Conservation (phyloP, 1,284 basidiomycete species). For the Porogramme epimiltina region DNA sequence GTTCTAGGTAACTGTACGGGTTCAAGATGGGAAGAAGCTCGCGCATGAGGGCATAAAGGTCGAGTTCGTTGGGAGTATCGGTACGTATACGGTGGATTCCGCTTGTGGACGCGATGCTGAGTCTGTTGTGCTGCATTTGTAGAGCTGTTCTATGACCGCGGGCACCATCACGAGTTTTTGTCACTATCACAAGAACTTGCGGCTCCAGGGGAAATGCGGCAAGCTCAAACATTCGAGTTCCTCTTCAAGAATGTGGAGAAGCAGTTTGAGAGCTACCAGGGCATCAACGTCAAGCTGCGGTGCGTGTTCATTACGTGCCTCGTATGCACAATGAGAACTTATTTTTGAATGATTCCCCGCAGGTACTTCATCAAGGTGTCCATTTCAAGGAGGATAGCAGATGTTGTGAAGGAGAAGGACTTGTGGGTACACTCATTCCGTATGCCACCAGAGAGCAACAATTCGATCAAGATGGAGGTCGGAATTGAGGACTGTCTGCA, state of each 20-base stretch:
- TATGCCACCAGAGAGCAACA: conserved; percentile 97
- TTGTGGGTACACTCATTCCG: conserved; percentile 98
- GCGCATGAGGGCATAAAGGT: conserved; percentile 97
- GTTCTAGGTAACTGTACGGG: conserved; percentile 80
- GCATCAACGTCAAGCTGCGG: conserved; percentile 97
- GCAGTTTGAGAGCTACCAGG: conserved; percentile 97
- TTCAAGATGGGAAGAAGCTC: conserved; percentile 94
- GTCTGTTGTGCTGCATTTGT: too few species aligned
- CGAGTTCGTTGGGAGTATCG: conserved; percentile 96
- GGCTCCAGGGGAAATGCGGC: conserved; percentile 91
- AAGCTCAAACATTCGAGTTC: conserved; percentile 95
- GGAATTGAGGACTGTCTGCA: conserved; percentile 99
- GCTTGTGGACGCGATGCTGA: too few species aligned
- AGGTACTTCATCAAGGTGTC: conserved; percentile 96
- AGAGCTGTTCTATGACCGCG: conserved; percentile 97
- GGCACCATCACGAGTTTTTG: conserved; percentile 97
- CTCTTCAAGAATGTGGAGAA: conserved; percentile 99
- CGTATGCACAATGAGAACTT: neutral
- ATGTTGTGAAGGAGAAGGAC: conserved; percentile 91
- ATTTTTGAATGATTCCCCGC: neutral
- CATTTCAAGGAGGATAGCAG: conserved; percentile 88
- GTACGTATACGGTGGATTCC: conserved; percentile 62
- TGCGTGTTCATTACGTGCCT: conserved; percentile 36
- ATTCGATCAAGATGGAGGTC: conserved; percentile 99
- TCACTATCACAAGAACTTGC: conserved; percentile 95